A percentile compares a stretch with the other conserved stretches of the same genome.
These are phyloP conservation scores for Ganoderma meredithae DNA, from an alignment of 1,284 basidiomycete genomes.

Conservation along the genomic window DNA sequence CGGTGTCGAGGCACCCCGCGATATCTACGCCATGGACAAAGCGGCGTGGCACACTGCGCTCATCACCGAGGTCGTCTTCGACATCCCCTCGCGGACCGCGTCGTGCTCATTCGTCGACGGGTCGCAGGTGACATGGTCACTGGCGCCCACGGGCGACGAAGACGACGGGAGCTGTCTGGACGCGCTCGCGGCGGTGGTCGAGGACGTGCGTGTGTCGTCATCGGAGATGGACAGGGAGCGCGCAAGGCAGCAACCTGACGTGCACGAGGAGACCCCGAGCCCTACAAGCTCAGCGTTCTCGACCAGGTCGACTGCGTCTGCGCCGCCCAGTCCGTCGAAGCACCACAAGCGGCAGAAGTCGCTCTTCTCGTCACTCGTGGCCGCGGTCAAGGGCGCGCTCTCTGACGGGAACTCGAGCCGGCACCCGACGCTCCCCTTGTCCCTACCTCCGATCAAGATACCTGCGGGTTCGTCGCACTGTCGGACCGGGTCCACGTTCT, in stretches of 20 bases:
- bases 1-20: conserved; percentile 45
- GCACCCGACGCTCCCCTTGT: conserved; percentile 16
- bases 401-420: conserved; percentile 21
- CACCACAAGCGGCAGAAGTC: conserved; percentile 67
- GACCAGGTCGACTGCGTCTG: conserved; percentile 16
- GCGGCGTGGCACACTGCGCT: conserved; percentile 63
- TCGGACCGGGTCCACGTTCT: conserved; percentile 29
- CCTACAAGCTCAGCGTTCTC: conserved; percentile 14
- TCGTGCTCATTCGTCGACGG: conserved; percentile 66
- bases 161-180: conserved; percentile 45
- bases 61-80: conserved; percentile 66
- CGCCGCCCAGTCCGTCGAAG: conserved; percentile 40
- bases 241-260: background rate
- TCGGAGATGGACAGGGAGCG: conserved; percentile 35
- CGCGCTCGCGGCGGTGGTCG: conserved; percentile 56
- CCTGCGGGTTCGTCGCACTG: conserved; percentile 22
- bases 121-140: conserved; percentile 54
- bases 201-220: conserved; percentile 57
- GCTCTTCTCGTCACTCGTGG: conserved; percentile 70
- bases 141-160: conserved; percentile 37
- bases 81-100: conserved; percentile 55
- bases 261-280: conserved; percentile 14
- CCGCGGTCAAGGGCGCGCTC: conserved; percentile 50
- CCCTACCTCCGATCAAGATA: conserved; percentile 28
- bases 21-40: conserved; percentile 70